These are phyloP conservation scores for Aspergillus fumigatiaffinis DNA, from an alignment of 2,329 filamentous ascomycete genomes.

Conservation along the genomic window DNA sequence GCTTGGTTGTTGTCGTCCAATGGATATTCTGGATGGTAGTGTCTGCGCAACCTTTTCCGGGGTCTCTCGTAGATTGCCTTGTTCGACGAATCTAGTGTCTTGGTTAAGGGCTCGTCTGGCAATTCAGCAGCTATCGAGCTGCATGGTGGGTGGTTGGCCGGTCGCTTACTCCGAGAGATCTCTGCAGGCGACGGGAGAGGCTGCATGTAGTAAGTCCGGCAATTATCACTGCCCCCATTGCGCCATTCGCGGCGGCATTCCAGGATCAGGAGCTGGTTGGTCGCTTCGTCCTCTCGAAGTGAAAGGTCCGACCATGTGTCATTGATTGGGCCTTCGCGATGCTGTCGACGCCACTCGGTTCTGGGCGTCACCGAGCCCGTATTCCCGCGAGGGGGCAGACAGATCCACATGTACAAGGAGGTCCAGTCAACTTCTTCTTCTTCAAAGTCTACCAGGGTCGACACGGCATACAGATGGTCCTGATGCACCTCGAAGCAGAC, in stretches of 20 bases:
- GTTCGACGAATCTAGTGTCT: conserved; percentile 22
- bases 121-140: conserved; percentile 13
- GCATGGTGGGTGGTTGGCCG: conserved; percentile 3
- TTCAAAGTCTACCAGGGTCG: conserved; percentile 61
- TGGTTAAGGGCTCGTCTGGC: conserved; percentile 27
- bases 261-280: conserved; percentile 57
- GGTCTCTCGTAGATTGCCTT: conserved; percentile 34
- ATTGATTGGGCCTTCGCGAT: conserved; percentile 67
- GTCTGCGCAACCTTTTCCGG: conserved; percentile 33
- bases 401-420: conserved; percentile 65
- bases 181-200: conserved; percentile 31
- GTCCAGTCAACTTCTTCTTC: conserved; percentile 63
- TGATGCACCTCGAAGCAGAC: conserved; percentile 70
- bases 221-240: conserved; percentile 53
- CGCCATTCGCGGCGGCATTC: conserved; percentile 69
- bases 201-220: conserved; percentile 62
- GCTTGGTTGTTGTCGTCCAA: conserved; percentile 16
- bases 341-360: conserved; percentile 61
- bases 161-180: conserved; percentile 14
- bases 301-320: conserved; percentile 68
- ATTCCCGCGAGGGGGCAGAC: conserved; percentile 52
- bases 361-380: conserved; percentile 45
- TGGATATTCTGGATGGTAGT: conserved; percentile 41
- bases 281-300: conserved; percentile 57
- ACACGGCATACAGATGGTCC: conserved; percentile 64